phyloP scores from a whole-genome alignment of 163 green algal genomes.

The Chlorella variabilis region DNA sequence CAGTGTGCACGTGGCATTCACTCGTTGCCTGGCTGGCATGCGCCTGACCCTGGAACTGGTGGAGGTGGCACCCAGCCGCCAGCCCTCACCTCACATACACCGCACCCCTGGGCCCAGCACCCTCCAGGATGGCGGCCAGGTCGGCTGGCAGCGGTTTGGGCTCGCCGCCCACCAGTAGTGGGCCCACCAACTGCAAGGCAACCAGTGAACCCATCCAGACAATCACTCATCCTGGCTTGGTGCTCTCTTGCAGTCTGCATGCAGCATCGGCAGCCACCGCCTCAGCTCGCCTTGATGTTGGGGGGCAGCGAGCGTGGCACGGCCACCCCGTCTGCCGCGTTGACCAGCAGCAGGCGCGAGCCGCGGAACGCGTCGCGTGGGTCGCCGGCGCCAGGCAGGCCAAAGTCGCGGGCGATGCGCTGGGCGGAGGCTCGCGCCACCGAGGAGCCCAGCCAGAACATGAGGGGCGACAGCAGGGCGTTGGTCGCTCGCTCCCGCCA shows the following conservation, averaged over 20 bases:
- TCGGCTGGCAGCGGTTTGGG: not conserved
- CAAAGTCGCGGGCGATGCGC: not conserved
- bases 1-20: no score
- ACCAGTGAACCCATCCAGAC: no score
- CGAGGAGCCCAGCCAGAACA: not conserved
- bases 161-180: not conserved
- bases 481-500: not conserved
- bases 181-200: not conserved
- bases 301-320: not conserved
- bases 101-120: not conserved
- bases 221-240: not conserved
- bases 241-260: no score
- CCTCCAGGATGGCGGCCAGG: not conserved
- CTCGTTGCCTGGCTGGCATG: no score
- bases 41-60: not conserved
- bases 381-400: not conserved
- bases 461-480: not conserved
- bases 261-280: no score
- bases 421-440: not conserved
- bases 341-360: not conserved
- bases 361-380: not conserved
- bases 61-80: no score
- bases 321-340: not conserved
- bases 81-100: not conserved
- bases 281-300: not conserved